These are phyloP conservation scores for Blastocrithidia nonstop DNA, from an alignment of 208 protist species.

Conservation along the genomic window DNA sequence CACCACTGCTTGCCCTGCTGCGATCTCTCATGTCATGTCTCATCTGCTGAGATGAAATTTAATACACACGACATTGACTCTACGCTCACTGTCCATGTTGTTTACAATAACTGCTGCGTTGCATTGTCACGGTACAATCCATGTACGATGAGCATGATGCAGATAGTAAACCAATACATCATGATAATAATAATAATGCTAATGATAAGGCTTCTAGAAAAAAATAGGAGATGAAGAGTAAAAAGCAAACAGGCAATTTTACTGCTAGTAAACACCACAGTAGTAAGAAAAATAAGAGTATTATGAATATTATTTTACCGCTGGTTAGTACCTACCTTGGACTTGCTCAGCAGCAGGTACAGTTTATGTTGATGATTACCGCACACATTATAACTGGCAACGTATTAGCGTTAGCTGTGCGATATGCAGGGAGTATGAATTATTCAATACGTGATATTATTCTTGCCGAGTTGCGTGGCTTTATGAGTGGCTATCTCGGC, in stretches of 20 bases:
- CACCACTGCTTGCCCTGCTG: slow-evolving; percentile 50
- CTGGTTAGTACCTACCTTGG: no score
- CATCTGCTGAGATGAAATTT: slow-evolving; percentile 37
- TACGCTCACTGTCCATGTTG: slow-evolving; percentile 20
- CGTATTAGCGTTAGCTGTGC: slow-evolving; percentile 54
- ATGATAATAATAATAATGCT: no score
- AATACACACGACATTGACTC: slow-evolving; percentile 33
- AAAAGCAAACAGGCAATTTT: no score
- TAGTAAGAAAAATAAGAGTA: no score
- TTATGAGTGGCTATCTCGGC: slow-evolving; percentile 39
- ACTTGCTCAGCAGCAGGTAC: slow-evolving; percentile 35
- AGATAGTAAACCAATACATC: background rate
- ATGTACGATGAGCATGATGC: background rate
- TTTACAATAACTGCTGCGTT: slow-evolving; percentile 13
- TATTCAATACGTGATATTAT: slow-evolving; percentile 26
- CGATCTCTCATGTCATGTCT: slow-evolving; percentile 62
- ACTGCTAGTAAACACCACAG: no score
- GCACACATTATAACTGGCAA: slow-evolving; percentile 59
- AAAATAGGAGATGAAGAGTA: no score
- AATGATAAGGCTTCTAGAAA: no score
- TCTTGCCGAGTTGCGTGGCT: slow-evolving; percentile 50
- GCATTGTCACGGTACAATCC: background rate
- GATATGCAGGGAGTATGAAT: slow-evolving; percentile 69
- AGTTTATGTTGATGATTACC: slow-evolving; percentile 64
- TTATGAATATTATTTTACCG: no score